These are phyloP conservation scores for Chlorella sp. DNA, from an alignment of 139 green algal species.

Conservation along the genomic window DNA sequence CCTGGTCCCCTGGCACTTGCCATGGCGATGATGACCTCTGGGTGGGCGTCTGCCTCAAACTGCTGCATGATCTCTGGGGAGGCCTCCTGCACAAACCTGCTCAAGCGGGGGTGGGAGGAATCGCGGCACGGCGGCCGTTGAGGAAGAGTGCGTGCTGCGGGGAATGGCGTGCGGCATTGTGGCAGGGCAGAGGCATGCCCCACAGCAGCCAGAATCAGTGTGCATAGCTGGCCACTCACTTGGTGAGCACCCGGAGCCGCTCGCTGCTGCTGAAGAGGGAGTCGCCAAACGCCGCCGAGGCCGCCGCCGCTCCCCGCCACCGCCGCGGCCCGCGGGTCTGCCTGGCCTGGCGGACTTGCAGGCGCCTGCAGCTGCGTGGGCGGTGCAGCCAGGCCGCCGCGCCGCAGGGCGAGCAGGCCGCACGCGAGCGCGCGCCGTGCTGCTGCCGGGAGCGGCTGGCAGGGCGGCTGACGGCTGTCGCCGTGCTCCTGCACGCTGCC, in stretches of 20 bases:
- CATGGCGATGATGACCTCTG: conserved; percentile 40
- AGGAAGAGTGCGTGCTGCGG: background rate
- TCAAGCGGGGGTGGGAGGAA: background rate
- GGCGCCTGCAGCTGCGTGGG: background rate
- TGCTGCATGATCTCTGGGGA: conserved; percentile 61
- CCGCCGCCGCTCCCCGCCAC: background rate
- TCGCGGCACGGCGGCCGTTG: background rate
- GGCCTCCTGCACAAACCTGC: conserved; percentile 70
- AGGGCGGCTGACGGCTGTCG: too few relatives aligned
- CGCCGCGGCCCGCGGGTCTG: background rate
- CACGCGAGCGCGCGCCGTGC: background rate
- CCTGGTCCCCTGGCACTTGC: too few relatives aligned
- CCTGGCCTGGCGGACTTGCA: background rate
- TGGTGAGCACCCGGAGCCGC: conserved; percentile 9
- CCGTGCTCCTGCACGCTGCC: too few relatives aligned
- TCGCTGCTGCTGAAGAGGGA: conserved; percentile 1
- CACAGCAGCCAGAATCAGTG: too few relatives aligned
- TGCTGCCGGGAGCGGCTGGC: background rate
- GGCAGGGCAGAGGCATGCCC: background rate
- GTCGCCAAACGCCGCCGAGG: background rate
- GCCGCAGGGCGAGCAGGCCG: too few relatives aligned
- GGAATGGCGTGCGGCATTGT: too few relatives aligned
- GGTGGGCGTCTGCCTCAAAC: conserved; percentile 63
- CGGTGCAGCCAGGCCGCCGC: background rate
- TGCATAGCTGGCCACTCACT: background rate